Percentiles rank a stretch among this genome's conserved stretches.
Conservation (phyloP, 148 eudicot species). For the Vaccinium vitisidaea region DNA sequence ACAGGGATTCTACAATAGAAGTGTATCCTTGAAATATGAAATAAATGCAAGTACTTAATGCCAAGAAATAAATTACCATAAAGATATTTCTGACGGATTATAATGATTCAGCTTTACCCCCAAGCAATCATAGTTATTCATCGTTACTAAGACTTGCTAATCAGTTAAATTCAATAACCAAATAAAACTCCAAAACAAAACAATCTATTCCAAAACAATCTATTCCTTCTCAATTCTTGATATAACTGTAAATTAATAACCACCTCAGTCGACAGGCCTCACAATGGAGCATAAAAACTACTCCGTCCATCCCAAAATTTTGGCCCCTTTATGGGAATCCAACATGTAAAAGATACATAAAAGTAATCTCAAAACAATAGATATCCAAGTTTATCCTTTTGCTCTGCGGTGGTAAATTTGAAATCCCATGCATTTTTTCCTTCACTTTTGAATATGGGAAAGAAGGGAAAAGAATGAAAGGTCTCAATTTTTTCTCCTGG, state of each 20-base stretch:
- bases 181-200: neutral
- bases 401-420: too few species aligned
- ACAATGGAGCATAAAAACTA: neutral
- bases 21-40: neutral
- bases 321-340: too few species aligned
- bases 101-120: neutral
- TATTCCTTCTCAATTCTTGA: neutral
- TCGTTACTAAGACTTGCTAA: neutral
- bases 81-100: neutral
- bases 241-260: neutral
- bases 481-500: too few species aligned
- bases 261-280: neutral
- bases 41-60: neutral
- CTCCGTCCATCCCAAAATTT: too few species aligned
- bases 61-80: slow-evolving; percentile 1
- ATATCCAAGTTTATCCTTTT: too few species aligned
- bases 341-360: too few species aligned
- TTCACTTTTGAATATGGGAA: too few species aligned
- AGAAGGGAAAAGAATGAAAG: too few species aligned
- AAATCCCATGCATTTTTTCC: too few species aligned
- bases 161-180: neutral
- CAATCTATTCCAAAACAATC: neutral
- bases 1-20: neutral
- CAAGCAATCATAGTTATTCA: neutral
- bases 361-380: too few species aligned